These are phyloP conservation scores for Rhizopogon vulgaris DNA, from an alignment of 768 basidiomycete species.

Conservation along the genomic window DNA sequence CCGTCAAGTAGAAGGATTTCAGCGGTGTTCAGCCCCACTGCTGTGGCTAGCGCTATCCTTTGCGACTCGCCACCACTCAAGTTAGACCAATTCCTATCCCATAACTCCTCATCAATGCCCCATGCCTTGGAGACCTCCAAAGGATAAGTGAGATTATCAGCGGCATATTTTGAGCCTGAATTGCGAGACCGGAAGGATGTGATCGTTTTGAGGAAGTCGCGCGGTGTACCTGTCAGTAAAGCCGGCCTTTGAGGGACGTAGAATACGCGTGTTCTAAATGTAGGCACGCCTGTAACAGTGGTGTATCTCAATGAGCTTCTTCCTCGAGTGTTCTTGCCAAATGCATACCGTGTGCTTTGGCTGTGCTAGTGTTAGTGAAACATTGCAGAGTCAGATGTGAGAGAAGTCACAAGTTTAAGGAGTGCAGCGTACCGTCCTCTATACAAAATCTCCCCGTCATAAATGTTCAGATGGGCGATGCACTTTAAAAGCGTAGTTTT, in stretches of 20 bases:
- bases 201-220: constrained; percentile 59
- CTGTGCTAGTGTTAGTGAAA: constrained; percentile 31
- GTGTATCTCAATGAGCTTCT: neutral
- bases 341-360: constrained; percentile 41
- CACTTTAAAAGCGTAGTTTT: constrained; percentile 82
- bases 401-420: neutral
- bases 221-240: constrained; percentile 76
- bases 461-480: constrained; percentile 71
- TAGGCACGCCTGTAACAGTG: constrained; percentile 53
- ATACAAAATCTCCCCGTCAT: constrained; percentile 58
- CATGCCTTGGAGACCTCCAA: constrained; percentile 54
- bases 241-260: constrained; percentile 90
- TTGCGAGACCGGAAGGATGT: constrained; percentile 44
- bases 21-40: constrained; percentile 65
- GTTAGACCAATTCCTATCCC: constrained; percentile 74
- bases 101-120: constrained; percentile 63
- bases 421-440: constrained; percentile 52
- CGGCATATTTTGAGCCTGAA: constrained; percentile 16
- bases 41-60: constrained; percentile 72
- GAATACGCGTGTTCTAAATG: constrained; percentile 70
- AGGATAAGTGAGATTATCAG: constrained; percentile 30
- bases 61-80: constrained; percentile 87
- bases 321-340: constrained; percentile 3
- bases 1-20: constrained; percentile 80
- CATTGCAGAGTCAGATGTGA: neutral